A percentile compares a stretch with the other conserved stretches of the same genome.
These are phyloP conservation scores for Ustilago trichophora DNA, from an alignment of 1,284 basidiomycete genomes.

Conservation along the genomic window DNA sequence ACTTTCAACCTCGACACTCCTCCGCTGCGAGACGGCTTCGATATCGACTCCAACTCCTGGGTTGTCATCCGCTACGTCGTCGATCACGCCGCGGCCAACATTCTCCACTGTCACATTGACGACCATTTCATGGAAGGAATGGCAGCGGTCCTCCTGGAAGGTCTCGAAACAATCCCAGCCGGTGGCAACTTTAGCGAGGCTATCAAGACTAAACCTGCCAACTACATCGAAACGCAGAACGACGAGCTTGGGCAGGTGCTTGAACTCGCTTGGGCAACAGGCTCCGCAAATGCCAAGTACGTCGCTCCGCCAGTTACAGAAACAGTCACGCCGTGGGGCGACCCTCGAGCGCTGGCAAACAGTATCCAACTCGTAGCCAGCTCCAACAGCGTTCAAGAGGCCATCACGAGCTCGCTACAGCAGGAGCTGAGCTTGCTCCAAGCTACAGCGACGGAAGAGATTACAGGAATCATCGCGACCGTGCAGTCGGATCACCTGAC, in stretches of 20 bases:
- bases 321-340: conserved; percentile 37
- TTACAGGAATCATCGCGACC: conserved; percentile 33
- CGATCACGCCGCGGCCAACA: conserved; percentile 46
- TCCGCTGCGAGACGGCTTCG: conserved; percentile 48
- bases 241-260: conserved; percentile 34
- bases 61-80: conserved; percentile 45
- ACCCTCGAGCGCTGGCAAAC: conserved; percentile 33
- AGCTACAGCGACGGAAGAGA: conserved; percentile 16
- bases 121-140: conserved; percentile 51
- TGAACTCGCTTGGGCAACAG: conserved; percentile 19
- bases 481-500: conserved; percentile 19
- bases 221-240: conserved; percentile 31
- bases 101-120: conserved; percentile 52
- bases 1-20: conserved; percentile 39
- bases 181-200: conserved; percentile 40
- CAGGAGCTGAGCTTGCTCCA: conserved; percentile 18
- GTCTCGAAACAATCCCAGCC: conserved; percentile 39
- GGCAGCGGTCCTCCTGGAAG: conserved; percentile 49
- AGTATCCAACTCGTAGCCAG: conserved; percentile 42
- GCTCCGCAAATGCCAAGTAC: conserved; percentile 12
- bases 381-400: conserved; percentile 33
- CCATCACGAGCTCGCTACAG: conserved; percentile 37
- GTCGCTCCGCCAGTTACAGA: conserved; percentile 31
- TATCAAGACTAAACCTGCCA: conserved; percentile 16
- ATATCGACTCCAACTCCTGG: conserved; percentile 47